phyloP scores from a whole-genome alignment of 345 rosid genomes.

The Mallotus nudiflorus region DNA sequence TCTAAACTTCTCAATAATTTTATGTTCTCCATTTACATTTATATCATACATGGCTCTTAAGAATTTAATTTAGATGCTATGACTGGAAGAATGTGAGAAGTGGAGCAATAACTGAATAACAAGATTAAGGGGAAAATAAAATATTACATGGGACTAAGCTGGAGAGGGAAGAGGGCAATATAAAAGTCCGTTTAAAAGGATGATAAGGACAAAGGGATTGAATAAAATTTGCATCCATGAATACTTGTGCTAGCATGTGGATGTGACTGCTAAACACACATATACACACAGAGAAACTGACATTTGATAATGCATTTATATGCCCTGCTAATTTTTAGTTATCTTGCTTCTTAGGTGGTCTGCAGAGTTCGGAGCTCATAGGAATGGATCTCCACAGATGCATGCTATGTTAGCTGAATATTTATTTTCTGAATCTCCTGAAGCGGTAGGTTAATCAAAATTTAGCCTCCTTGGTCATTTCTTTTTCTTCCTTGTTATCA shows the following conservation, averaged over 20 bases:
- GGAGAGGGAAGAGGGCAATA: neutral
- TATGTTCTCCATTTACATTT: neutral
- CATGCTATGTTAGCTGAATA: slow-evolving; percentile 90
- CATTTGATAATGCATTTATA: neutral
- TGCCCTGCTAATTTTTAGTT: slow-evolving; percentile 11
- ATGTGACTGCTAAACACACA: neutral
- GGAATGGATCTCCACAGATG: slow-evolving; percentile 66
- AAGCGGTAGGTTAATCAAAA: slow-evolving; percentile 59
- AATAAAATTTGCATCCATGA: neutral
- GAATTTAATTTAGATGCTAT: neutral
- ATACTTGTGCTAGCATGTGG: neutral
- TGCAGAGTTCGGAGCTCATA: slow-evolving; percentile 70
- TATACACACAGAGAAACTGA: neutral
- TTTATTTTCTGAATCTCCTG: slow-evolving; percentile 84
- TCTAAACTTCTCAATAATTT: neutral
- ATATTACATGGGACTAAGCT: too few species aligned
- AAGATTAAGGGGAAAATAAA: neutral
- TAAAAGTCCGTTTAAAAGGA: neutral
- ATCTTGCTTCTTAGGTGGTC: slow-evolving; percentile 73
- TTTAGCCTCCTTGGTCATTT: neutral
- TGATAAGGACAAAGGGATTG: slow-evolving; percentile 4
- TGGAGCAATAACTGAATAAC: neutral
- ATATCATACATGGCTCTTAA: neutral
- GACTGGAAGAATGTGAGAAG: neutral
- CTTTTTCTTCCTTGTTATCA: slow-evolving; percentile 1